Evolutionary conservation across 345 rosid genomes (phyloP), one percentile per base, ranked within the genome.

Genomic region (Syzygium grande): DNA sequence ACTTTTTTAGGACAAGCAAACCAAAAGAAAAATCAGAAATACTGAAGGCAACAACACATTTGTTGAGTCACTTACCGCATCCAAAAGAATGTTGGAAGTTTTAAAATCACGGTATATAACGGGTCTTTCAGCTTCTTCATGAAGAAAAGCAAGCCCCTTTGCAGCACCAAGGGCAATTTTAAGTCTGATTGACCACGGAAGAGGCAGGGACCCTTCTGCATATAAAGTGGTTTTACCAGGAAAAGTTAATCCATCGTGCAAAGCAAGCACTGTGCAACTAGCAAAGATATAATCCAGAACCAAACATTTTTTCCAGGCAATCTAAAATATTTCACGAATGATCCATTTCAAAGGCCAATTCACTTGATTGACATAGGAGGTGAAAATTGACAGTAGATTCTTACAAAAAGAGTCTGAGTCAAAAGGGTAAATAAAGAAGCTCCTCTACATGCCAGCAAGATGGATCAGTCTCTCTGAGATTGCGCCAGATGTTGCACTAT

Each of bases 91-190:
- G 91, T 96, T 96, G 38, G 98, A 95, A 23, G 98, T 96, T 89
- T 96, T 96, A 84, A 96, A 96, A 91, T 96, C 98, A 9, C 98
- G 97, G 90, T 96, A 96, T 89, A 96, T 96, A 87, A 96, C 96
- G 3, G 96, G 94, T 90, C 92, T 94, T 90, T 95, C 96, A 56
- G 97, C 98, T 92, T 96, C 98, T 86, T 95, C 96, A 2, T 96
- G 98, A 90, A 96, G 98, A 90, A 96, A 96, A 85, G 97, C 90
- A 8, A 96, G 96, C 86, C 98, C 98, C 88, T 93, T 95, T 17
- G 98, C 97, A 89, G 98, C 98, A 89, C 96, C 97, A 84, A 94
- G 90, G 30, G 96, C 97, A 51, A 96, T 93, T 87, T 96, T 95
- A 95, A 96, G 94, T 92, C 98, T 92, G 54, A 95, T 95, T 84